Evolutionary conservation across 768 basidiomycete genomes (phyloP).

Genomic region (Phaffia tasmanica): DNA sequence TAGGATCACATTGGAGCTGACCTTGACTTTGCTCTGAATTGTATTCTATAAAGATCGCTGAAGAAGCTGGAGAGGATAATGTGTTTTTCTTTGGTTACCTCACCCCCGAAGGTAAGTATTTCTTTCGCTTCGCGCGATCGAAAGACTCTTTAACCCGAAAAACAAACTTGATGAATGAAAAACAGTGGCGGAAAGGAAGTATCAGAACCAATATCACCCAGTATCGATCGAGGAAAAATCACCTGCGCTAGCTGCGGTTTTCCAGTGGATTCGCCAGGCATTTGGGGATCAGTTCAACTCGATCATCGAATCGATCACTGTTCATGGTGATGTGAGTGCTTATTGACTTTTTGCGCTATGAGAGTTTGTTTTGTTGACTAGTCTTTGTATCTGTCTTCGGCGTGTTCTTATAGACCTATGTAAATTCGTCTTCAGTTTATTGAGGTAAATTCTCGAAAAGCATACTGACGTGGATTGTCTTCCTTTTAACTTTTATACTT

Average conservation of each 20-base stretch:
- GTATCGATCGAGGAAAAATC: constrained; percentile 70
- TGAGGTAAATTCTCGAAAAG: no score
- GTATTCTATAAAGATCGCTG: no score
- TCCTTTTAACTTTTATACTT: constrained; percentile 65
- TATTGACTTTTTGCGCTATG: background rate
- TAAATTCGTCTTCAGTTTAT: constrained; percentile 22
- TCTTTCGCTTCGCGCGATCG: background rate
- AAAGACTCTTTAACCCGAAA: background rate
- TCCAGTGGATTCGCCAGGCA: constrained; percentile 62
- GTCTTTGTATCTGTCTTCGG: constrained; percentile 20
- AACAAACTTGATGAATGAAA: constrained; percentile 60
- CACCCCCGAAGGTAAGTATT: constrained; percentile 26
- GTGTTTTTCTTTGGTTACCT: constrained; percentile 56
- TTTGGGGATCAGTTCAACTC: constrained; percentile 87
- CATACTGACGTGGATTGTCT: no score
- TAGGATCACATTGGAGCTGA: background rate
- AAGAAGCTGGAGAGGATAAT: constrained; percentile 85
- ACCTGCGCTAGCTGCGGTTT: constrained; percentile 64
- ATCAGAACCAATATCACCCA: constrained; percentile 74
- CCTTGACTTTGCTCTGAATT: constrained; percentile 47
- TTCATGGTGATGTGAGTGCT: constrained; percentile 6
- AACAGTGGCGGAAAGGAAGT: constrained; percentile 79
- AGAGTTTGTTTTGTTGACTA: background rate
- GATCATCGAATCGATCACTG: constrained; percentile 28
- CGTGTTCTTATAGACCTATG: constrained; percentile 34